Evolutionary conservation across 75 land plant species (phyloP).

Genomic region (Picea sitchensis): DNA sequence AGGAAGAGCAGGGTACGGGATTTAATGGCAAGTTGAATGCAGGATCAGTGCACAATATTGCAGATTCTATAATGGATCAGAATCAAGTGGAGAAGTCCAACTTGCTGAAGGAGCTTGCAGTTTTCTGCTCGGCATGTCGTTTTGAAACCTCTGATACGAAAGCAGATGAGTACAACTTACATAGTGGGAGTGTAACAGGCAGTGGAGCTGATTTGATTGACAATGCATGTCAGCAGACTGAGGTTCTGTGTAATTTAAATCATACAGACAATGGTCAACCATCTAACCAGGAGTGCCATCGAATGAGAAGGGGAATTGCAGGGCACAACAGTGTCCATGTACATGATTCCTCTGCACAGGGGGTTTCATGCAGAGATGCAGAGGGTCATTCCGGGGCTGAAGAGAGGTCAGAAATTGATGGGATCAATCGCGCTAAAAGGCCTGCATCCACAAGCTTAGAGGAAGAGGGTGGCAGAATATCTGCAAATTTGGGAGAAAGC

Average conservation of each 20-base stretch:
- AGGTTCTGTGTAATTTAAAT: not conserved
- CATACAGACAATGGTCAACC: not conserved
- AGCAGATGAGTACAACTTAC: not conserved
- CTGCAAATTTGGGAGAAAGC: too few relatives aligned
- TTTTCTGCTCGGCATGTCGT: not conserved
- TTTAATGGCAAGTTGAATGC: too few relatives aligned
- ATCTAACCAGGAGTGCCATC: not conserved
- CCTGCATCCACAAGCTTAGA: too few relatives aligned
- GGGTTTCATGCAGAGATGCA: not conserved
- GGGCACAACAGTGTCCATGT: not conserved
- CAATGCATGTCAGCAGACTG: not conserved
- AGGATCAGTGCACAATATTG: too few relatives aligned
- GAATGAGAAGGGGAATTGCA: not conserved
- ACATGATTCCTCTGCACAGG: not conserved
- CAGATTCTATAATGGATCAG: not conserved
- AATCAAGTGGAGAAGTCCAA: not conserved
- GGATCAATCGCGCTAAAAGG: too few relatives aligned
- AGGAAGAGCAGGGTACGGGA: too few relatives aligned
- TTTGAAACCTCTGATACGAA: constrained; percentile 1
- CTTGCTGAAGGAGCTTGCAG: not conserved
- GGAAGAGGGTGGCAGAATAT: too few relatives aligned
- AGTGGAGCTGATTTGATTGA: not conserved
- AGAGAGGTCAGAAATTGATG: too few relatives aligned
- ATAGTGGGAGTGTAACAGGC: not conserved
- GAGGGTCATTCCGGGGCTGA: not conserved